Evolutionary conservation across 441 rosid species (phyloP), one percentile per base, ranked within the genome.

Genomic region (Jatropha podagrica): DNA sequence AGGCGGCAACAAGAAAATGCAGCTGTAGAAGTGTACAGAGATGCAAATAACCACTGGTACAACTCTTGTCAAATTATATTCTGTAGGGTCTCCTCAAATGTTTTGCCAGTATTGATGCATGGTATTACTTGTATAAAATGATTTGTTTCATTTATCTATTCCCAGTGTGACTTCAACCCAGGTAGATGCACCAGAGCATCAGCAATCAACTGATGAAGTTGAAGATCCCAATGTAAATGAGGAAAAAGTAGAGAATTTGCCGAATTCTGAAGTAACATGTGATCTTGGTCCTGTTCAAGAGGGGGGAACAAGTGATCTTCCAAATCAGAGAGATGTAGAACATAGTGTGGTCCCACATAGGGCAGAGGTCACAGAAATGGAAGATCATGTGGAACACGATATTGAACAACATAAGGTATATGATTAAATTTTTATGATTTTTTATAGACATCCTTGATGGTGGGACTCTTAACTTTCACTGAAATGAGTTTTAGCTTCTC

Each of bases 1-100:
- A 86, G 84, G 81, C 80, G 75, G 86, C 84, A 79, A 59, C 73
- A 76, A 59, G 82, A 85, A 59, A 83, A 77, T 55, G 81, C 64
- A 44, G 52, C 69, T 44, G 74, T 65, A 40, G 78, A 72, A 74
- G 54, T 75, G 62, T 78, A 82, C 20, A 84, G 77, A 69, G 87
- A 81, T 77, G 79, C 77, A 75, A 38, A 71, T 59, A 64, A 78
- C 61, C 68, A 64, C 60, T 12, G 86, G 93, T 89, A 82, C 17
- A 23, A 65, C 46, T 54, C 65, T 74, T 58, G 72, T 61, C 3
- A 63, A 51, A 55, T 72, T 13, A 58, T 48, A 40, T 7, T 40
- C 37, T 65, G 60, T 55, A 18, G 4, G 42, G 7, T 58, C 5
- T 49, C 46, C 66, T 60, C 42, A 15, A 56, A 12, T 76, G 5